Conservation (phyloP, 805 yeast genomes). For the Candida coquimbonensis region DNA sequence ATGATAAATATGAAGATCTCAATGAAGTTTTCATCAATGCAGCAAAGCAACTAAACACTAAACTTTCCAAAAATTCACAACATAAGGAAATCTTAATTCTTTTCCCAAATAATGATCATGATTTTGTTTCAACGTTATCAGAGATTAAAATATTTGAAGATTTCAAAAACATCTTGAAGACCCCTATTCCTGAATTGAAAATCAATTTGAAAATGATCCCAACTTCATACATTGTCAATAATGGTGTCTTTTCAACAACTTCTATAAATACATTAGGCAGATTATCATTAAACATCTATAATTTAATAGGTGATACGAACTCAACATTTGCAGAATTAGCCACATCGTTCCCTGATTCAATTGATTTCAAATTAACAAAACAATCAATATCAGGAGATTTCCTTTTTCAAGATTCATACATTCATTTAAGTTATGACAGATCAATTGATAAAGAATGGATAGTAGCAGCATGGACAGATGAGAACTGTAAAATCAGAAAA, state of each 20-base stretch:
- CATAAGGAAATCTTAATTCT: constrained; percentile 14
- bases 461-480: constrained; percentile 85
- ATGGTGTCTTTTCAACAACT: constrained; percentile 26
- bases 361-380: constrained; percentile 37
- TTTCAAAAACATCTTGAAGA: constrained; percentile 27
- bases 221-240: constrained; percentile 31
- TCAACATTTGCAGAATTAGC: constrained; percentile 32
- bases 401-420: constrained; percentile 60
- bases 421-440: constrained; percentile 82
- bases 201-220: constrained; percentile 34
- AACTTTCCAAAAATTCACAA: neutral
- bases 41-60: neutral
- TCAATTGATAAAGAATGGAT: constrained; percentile 81
- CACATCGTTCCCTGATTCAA: constrained; percentile 34
- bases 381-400: constrained; percentile 28
- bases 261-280: constrained; percentile 32
- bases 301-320: constrained; percentile 39
- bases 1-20: constrained; percentile 1
- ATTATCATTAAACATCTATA: constrained; percentile 50
- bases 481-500: constrained; percentile 56
- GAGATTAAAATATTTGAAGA: constrained; percentile 40
- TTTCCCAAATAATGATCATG: constrained; percentile 13
- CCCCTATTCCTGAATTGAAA: neutral
- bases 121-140: constrained; percentile 37
- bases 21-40: constrained; percentile 1